These are phyloP conservation scores for Kingdonia uniflora DNA, from an alignment of 164 flowering plant species.

Conservation along the genomic window DNA sequence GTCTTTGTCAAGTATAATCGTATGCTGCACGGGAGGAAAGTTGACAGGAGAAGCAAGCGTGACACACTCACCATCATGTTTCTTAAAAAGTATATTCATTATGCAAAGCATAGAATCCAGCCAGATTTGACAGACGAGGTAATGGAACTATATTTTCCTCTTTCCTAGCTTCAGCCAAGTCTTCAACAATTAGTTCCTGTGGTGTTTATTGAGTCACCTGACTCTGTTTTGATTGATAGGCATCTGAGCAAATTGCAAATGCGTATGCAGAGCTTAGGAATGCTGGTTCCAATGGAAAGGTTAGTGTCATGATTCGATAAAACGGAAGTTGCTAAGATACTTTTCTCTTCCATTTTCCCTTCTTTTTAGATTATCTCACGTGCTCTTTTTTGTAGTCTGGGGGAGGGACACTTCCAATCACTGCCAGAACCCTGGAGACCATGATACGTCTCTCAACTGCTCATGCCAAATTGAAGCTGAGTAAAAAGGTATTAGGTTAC, in stretches of 20 bases:
- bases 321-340: background rate
- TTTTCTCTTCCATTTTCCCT: background rate
- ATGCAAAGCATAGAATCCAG: slow-evolving; percentile 84
- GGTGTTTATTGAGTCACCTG: background rate
- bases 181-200: no score
- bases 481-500: slow-evolving; percentile 45
- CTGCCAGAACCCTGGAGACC: slow-evolving; percentile 95
- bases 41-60: slow-evolving; percentile 41
- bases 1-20: slow-evolving; percentile 86
- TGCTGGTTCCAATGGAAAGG: slow-evolving; percentile 68
- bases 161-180: no score
- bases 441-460: slow-evolving; percentile 96
- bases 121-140: slow-evolving; percentile 98
- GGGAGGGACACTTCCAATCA: slow-evolving; percentile 95
- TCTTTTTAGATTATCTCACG: background rate
- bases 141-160: slow-evolving; percentile 3
- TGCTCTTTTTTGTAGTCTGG: slow-evolving; percentile 40
- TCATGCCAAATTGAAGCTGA: slow-evolving; percentile 90
- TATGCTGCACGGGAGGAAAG: slow-evolving; percentile 79
- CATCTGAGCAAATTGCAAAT: slow-evolving; percentile 83
- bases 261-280: slow-evolving; percentile 95
- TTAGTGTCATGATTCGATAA: slow-evolving; percentile 12
- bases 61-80: slow-evolving; percentile 86
- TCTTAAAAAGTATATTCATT: slow-evolving; percentile 94
- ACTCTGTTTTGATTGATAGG: slow-evolving; percentile 30